Evolutionary conservation across 371 early-diverging fungal species (phyloP).

Genomic region (Mucor piriformis): DNA sequence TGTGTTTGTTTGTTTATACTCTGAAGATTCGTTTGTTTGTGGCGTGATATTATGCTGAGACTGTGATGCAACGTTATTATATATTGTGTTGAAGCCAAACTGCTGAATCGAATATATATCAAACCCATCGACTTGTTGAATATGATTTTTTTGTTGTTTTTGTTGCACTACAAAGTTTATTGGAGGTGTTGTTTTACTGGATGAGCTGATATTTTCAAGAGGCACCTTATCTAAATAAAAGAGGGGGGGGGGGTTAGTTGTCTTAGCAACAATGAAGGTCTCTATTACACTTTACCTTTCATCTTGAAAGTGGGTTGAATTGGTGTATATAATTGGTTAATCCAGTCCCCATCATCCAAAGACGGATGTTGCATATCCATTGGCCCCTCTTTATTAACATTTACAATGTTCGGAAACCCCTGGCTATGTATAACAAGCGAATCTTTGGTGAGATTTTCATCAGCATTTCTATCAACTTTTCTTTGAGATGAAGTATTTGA

Average conservation of each 20-base stretch:
- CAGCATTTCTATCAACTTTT: too few species aligned
- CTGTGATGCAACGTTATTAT: background rate
- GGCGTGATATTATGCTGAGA: background rate
- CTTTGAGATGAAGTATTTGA: too few species aligned
- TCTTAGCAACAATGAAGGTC: too few species aligned
- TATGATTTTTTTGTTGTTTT: too few species aligned
- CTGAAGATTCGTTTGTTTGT: background rate
- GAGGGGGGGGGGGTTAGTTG: too few species aligned
- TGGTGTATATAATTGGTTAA: constrained; percentile 15
- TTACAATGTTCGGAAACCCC: background rate
- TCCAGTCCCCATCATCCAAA: constrained; percentile 10
- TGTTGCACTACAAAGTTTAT: background rate
- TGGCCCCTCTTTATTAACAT: background rate
- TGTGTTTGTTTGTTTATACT: background rate
- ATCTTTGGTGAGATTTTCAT: too few species aligned
- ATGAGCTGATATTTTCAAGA: too few species aligned
- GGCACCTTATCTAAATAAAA: background rate
- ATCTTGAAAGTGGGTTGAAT: background rate
- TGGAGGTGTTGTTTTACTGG: background rate
- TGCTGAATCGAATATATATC: constrained; percentile 20
- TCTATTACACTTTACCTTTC: too few species aligned
- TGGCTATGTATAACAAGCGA: background rate
- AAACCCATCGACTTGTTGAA: background rate
- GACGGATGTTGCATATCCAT: background rate
- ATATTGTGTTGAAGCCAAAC: constrained; percentile 10